Percentiles rank a stretch among this genome's conserved stretches.
These are phyloP conservation scores for Globisporangium mamillatum DNA, from an alignment of 352 stramenopile genomes.

Conservation along the genomic window DNA sequence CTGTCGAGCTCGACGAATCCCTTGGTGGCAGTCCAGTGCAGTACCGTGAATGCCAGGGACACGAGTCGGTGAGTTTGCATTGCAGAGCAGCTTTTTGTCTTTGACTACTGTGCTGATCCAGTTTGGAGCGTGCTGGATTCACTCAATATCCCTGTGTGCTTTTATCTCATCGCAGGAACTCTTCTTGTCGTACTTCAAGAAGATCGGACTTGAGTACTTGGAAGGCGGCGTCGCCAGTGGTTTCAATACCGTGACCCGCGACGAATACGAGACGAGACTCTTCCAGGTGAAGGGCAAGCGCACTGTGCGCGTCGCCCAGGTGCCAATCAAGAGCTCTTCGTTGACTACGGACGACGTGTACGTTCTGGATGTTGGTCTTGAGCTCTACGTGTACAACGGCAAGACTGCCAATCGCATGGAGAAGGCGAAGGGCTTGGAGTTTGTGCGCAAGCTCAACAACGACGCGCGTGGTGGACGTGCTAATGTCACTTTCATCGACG, in stretches of 20 bases:
- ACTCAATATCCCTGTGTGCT: background rate
- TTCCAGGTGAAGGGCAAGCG: slow-evolving; percentile 91
- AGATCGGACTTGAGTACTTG: slow-evolving; percentile 88
- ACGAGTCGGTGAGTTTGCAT: slow-evolving; percentile 52
- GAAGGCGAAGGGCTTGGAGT: slow-evolving; percentile 89
- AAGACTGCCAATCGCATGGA: slow-evolving; percentile 83
- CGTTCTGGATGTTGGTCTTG: slow-evolving; percentile 90
- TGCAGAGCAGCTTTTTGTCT: background rate
- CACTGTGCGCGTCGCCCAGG: slow-evolving; percentile 84
- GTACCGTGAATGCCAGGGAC: slow-evolving; percentile 85
- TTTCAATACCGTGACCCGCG: slow-evolving; percentile 90
- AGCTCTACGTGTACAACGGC: slow-evolving; percentile 89
- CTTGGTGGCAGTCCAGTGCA: slow-evolving; percentile 91
- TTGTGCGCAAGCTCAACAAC: slow-evolving; percentile 87
- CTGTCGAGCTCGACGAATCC: slow-evolving; percentile 94
- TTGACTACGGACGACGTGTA: slow-evolving; percentile 94
- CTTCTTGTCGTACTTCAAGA: slow-evolving; percentile 95
- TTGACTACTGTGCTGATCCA: background rate
- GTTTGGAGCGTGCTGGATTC: background rate
- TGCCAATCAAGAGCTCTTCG: slow-evolving; percentile 74
- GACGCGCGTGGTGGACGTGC: slow-evolving; percentile 75
- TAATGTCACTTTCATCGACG: slow-evolving; percentile 86
- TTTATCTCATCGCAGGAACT: slow-evolving; percentile 36
- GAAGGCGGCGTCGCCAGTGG: slow-evolving; percentile 91
- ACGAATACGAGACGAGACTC: slow-evolving; percentile 82